phyloP scores from a whole-genome alignment of 495 filamentous ascomycete species.

The Daldinia concentrica region DNA sequence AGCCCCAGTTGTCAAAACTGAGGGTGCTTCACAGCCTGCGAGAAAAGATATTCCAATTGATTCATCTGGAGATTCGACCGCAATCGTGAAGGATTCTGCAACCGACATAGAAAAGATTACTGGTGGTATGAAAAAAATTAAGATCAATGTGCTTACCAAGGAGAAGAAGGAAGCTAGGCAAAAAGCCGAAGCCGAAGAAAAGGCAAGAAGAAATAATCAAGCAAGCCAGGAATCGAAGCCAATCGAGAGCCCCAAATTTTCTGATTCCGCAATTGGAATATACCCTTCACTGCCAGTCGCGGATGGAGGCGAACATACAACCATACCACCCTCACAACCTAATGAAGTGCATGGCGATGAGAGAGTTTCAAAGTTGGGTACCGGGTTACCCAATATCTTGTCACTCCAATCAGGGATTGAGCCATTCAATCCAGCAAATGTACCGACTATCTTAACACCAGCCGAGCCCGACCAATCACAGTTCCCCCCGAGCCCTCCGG shows the following conservation, averaged over 20 bases:
- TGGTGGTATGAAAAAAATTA: slow-evolving; percentile 77
- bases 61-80: slow-evolving; percentile 13
- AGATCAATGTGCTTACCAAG: slow-evolving; percentile 74
- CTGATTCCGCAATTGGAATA: slow-evolving; percentile 6
- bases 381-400: neutral
- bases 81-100: slow-evolving; percentile 27
- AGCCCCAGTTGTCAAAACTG: slow-evolving; percentile 53
- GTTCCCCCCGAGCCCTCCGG: slow-evolving; percentile 31
- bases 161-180: slow-evolving; percentile 71
- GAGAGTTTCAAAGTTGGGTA: neutral
- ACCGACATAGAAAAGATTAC: slow-evolving; percentile 69
- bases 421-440: slow-evolving; percentile 3
- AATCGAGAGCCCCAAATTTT: neutral
- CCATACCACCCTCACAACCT: neutral
- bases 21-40: slow-evolving; percentile 29
- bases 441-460: slow-evolving; percentile 34
- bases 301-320: neutral
- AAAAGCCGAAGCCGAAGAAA: slow-evolving; percentile 45
- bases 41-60: slow-evolving; percentile 18
- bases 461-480: slow-evolving; percentile 14
- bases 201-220: slow-evolving; percentile 25
- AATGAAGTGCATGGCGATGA: neutral
- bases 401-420: slow-evolving; percentile 22
- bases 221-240: slow-evolving; percentile 12
- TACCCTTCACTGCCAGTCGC: slow-evolving; percentile 7